Base-by-base conservation (phyloP, 495 filamentous ascomycete genomes). In the Penicillium tannophilum region DNA sequence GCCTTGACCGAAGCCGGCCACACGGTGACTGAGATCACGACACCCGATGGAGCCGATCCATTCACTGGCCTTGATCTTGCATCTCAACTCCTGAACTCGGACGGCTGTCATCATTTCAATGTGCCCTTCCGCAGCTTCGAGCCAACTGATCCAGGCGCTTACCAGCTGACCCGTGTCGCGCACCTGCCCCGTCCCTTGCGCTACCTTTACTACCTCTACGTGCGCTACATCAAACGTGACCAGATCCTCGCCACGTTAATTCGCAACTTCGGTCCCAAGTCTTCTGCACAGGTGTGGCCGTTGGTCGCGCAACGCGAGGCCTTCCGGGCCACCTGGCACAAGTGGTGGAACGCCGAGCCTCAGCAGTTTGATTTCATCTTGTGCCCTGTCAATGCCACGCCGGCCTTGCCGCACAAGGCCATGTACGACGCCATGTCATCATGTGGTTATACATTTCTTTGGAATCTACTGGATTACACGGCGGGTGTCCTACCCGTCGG, bases 361-460 rank as follows among this genome's bases (percentile, higher is more conserved):
- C 74, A 77, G 49, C 77, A 85, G 53, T 78, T 90, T 58, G 94
- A 97, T 65, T 87, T 93, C 55, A 81, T 98, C 33, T 68, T 97
- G 16, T 87, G 89, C 31, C 89, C 90, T n/a, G 90, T 86, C 3
- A 96, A 97, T 72, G 91, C 93, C 0, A 92, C 91, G 16, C 93
- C 94, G 0, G 94, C 93, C 11, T 84, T 97, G 16, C 93, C 92
- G 1, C 91, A 93, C 69, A 84, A 87, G 44, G 93, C 86, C 6
- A 97, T 96, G 91, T 84, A 84, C 60, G 84, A 91, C 58, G 91
- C 90, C 0, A 90, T 97, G 42, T 88, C 87, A 54, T 90, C 86
- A 42, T 98, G 94, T 65, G 93, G 92, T 3, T 98, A 98, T 70
- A 97, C 93, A 0, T 97, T 98, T 69, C 76, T 98, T 54, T 98